Base-by-base conservation (phyloP, 148 eudicot species). In the Fagopyrum tataricum region DNA sequence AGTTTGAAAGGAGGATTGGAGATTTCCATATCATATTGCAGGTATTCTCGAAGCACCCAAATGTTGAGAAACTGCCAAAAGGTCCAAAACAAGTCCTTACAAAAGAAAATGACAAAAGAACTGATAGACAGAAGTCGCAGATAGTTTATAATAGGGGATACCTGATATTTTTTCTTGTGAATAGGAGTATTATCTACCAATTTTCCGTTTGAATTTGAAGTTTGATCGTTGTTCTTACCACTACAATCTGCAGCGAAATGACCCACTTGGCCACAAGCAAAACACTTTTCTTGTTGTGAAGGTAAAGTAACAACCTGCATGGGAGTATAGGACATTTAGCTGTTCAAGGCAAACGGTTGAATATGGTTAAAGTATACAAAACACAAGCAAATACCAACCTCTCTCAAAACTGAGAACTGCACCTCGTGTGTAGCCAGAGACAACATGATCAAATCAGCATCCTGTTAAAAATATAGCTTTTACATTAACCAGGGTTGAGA, bases 131-230 rank as follows among this genome's bases (percentile, higher is more conserved):
- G 37, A 31, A 31, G 37, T 31, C 37, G 37, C 37, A 31, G 37
- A 31, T 31, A 3, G 37, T 31, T 31, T 31, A 31, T 31, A 31
- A 31, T 31, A 31, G 37, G 13, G 49, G 49, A 64, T 64, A 95
- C 99, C 93, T 95, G 99, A 84, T 95, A 95, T 78, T 90, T 92
- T 85, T 95, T 95, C 88, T 92, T 95, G 79, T 90, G 84, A 72
- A 95, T 80, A 73, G 97, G 96, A 5, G 85, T 85, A 71, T 77
- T 85, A 76, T 91, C 88, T 66, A 88, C 83, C 70, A 84, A 51
- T 69, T 85, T 81, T 67, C 82, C 91, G 77, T 80, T 68, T 21
- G 73, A 76, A 52, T 42, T 78, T 49, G 43, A 61, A 51, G 80
- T 83, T 82, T 76, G 77, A 56, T 71, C 76, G 73, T 86, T 91